Conservation (phyloP, 2,329 filamentous ascomycete species). For the Metarhizium brunneum region DNA sequence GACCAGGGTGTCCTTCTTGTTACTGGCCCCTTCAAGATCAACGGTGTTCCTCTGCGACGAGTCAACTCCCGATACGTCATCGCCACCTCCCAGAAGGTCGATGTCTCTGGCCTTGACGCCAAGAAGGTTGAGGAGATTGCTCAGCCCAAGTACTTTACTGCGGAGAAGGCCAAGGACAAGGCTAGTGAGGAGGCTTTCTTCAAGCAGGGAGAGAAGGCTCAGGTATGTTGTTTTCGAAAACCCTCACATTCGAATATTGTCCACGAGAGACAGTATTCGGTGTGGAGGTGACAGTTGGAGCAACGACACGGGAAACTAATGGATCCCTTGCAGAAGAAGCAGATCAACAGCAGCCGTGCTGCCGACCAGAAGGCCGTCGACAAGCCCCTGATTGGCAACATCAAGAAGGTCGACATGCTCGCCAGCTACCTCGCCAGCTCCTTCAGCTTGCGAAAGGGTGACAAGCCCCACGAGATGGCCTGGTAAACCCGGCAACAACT, state of each 20-base stretch:
- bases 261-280: no score
- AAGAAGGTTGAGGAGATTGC: constrained; percentile 78
- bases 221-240: constrained; percentile 51
- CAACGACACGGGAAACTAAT: constrained; percentile 14
- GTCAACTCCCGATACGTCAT: constrained; percentile 93
- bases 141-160: constrained; percentile 85
- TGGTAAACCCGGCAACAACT: constrained; percentile 56
- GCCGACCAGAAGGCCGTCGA: constrained; percentile 98
- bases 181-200: constrained; percentile 97
- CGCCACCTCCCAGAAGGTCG: constrained; percentile 77
- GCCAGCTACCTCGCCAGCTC: constrained; percentile 87
- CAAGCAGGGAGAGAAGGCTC: constrained; percentile 96
- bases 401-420: constrained; percentile 98
- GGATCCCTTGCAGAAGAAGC: constrained; percentile 71
- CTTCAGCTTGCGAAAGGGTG: constrained; percentile 98
- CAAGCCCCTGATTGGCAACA: constrained; percentile 86
- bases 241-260: no score
- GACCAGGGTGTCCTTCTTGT: constrained; percentile 97
- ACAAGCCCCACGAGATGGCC: constrained; percentile 99
- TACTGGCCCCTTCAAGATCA: constrained; percentile 99
- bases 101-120: constrained; percentile 76
- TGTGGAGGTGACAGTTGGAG: neutral
- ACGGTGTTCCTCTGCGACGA: constrained; percentile 93
- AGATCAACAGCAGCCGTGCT: constrained; percentile 81
- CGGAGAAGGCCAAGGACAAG: constrained; percentile 93